Conservation (phyloP, 129 eudicot species). For the Flaveria linearis region DNA sequence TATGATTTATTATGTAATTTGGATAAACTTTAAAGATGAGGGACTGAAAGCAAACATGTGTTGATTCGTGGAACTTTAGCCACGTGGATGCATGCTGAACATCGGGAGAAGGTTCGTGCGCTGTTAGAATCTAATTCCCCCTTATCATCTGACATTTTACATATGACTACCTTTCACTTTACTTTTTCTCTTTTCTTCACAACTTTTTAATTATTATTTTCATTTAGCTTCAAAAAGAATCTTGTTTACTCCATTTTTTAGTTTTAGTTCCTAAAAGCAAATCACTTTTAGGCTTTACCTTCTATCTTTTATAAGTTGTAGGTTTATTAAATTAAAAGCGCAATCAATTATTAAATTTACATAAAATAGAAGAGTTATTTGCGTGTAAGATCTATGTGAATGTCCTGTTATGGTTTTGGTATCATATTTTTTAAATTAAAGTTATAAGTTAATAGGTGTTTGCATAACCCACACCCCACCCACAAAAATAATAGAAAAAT, state of each 20-base stretch:
- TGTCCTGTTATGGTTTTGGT: no score
- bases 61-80: constrained; percentile 22
- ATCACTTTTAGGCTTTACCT: background rate
- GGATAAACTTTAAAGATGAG: background rate
- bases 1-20: no score
- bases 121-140: constrained; percentile 45
- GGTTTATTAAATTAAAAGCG: background rate
- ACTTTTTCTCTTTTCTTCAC: constrained; percentile 39
- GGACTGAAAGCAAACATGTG: background rate
- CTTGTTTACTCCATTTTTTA: constrained; percentile 4
- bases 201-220: constrained; percentile 8
- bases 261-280: background rate
- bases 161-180: constrained; percentile 33
- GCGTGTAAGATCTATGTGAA: no score
- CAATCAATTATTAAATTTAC: background rate
- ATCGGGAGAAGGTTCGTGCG: constrained; percentile 39
- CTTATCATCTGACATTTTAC: constrained; percentile 38
- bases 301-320: background rate
- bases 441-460: no score
- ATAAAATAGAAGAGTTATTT: background rate
- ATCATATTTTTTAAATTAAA: no score
- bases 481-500: no score
- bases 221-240: background rate
- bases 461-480: no score
- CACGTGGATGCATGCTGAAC: constrained; percentile 33